A percentile compares a stretch with the other conserved stretches of the same genome.
These are phyloP conservation scores for Chrysopogon serrulatus DNA, from an alignment of 176 grass and related monocot species.

Conservation along the genomic window DNA sequence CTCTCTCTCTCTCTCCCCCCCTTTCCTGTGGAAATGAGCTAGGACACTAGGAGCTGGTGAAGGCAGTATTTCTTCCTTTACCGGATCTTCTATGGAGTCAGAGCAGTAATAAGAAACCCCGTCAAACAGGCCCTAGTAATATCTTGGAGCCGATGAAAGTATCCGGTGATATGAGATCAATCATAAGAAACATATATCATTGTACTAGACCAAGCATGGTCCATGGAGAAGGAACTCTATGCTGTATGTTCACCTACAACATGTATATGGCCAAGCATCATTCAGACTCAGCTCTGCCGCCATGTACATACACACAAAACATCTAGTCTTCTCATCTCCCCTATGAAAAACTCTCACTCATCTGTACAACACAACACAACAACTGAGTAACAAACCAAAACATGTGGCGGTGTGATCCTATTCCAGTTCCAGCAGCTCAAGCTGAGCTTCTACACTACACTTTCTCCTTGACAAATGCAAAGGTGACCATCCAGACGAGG, in stretches of 20 bases:
- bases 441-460: conserved; percentile 5
- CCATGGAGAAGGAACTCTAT: conserved; percentile 13
- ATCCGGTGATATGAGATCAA: background rate
- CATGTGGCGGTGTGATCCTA: background rate
- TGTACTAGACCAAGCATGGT: background rate
- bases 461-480: conserved; percentile 46
- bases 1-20: too few relatives aligned
- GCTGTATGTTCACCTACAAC: conserved; percentile 13
- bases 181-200: background rate
- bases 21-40: too few relatives aligned
- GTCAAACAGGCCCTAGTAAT: too few relatives aligned
- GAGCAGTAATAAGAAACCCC: too few relatives aligned
- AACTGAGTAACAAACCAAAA: background rate
- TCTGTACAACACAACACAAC: conserved; percentile 19
- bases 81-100: too few relatives aligned
- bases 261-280: conserved; percentile 14
- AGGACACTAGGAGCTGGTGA: too few relatives aligned
- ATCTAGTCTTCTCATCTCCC: conserved; percentile 17
- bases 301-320: conserved; percentile 12
- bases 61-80: too few relatives aligned
- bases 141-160: background rate
- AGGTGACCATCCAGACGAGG: conserved; percentile 53
- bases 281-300: conserved; percentile 5
- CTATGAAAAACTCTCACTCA: conserved; percentile 10
- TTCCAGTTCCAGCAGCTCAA: background rate